phyloP scores from a whole-genome alignment of 441 rosid species.

The Theobroma grandiflorum region DNA sequence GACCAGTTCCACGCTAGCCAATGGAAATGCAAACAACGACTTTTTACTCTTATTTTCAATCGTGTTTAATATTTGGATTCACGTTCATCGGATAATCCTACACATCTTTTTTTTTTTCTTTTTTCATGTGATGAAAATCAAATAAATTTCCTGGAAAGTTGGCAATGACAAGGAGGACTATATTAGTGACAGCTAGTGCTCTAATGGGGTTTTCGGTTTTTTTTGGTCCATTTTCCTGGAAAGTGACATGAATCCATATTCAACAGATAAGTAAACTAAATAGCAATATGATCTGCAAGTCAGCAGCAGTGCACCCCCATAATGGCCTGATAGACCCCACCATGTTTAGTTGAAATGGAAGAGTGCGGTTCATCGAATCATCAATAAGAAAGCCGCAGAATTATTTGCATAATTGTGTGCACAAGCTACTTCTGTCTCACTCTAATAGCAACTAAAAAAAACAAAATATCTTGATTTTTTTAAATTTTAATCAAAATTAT shows the following conservation, averaged over 20 bases:
- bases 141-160: constrained; percentile 15
- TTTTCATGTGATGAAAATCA: background rate
- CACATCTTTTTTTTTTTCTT: too few species aligned
- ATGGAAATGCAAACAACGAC: background rate
- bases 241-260: constrained; percentile 4
- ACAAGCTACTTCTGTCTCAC: background rate
- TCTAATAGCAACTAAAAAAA: background rate
- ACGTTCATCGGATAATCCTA: background rate
- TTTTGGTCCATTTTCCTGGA: constrained; percentile 3
- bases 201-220: background rate
- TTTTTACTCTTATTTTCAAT: background rate
- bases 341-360: background rate
- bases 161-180: background rate
- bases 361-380: background rate
- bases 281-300: background rate
- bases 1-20: background rate
- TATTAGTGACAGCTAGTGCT: background rate
- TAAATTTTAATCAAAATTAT: too few species aligned
- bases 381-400: background rate
- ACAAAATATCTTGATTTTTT: too few species aligned
- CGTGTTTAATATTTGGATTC: background rate
- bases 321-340: constrained; percentile 16
- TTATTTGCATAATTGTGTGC: background rate
- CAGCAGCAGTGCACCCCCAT: constrained; percentile 7
- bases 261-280: background rate